These are phyloP conservation scores for Zasmidium cellare DNA, from an alignment of 2,329 filamentous ascomycete species.

Conservation along the genomic window DNA sequence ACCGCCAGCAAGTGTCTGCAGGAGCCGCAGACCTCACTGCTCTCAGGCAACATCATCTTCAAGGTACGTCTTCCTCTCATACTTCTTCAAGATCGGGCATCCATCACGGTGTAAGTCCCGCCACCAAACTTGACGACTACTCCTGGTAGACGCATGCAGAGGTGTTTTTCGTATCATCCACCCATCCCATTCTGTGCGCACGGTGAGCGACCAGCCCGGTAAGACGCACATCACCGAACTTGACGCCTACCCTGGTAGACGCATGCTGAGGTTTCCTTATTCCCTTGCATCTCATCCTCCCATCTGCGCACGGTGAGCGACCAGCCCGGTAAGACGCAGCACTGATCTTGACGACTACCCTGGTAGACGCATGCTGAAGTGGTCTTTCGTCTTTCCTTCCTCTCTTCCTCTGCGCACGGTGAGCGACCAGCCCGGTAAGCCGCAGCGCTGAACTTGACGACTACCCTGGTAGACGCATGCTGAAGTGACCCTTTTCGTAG, in stretches of 20 bases:
- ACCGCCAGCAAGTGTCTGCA: background rate
- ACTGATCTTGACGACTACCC: too few relatives aligned
- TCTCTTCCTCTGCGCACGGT: too few relatives aligned
- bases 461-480: too few relatives aligned
- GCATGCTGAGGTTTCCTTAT: too few relatives aligned
- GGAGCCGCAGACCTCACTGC: background rate
- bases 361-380: too few relatives aligned
- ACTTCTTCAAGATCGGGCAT: background rate
- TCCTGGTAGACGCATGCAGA: background rate
- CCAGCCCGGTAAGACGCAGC: too few relatives aligned
- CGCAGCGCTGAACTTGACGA: too few relatives aligned
- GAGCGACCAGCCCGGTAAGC: too few relatives aligned
- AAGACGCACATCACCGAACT: background rate
- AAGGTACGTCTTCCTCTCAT: background rate
- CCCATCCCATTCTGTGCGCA: background rate
- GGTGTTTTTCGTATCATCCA: background rate
- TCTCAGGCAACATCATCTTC: background rate
- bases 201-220: background rate
- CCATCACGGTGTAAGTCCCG: background rate
- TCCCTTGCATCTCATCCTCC: too few relatives aligned
- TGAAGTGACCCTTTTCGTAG: background rate
- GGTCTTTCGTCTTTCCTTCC: too few relatives aligned
- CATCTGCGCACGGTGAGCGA: too few relatives aligned
- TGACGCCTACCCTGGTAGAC: constrained; percentile 1
- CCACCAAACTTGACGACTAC: constrained; percentile 1